These are phyloP conservation scores for Apiotrichum porosum DNA, from an alignment of 1,284 basidiomycete species.

Conservation along the genomic window DNA sequence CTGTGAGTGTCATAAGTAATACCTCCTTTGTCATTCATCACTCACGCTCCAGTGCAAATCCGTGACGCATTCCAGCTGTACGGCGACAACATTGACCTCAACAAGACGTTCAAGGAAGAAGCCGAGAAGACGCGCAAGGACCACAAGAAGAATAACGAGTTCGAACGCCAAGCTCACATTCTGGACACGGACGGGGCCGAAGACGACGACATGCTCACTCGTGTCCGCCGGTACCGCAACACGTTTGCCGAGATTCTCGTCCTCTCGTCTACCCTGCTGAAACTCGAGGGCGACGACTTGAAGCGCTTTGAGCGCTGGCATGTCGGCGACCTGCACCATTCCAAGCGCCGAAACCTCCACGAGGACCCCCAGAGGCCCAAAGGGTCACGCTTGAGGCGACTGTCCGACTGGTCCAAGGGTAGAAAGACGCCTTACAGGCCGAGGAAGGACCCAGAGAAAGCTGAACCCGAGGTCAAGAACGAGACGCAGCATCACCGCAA, in stretches of 20 bases:
- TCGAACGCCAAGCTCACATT: conserved; percentile 1
- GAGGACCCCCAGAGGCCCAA: too few relatives aligned
- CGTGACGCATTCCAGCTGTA: conserved; percentile 30
- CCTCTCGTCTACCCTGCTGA: conserved; percentile 40
- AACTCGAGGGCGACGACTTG: conserved; percentile 42
- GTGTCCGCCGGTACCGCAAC: conserved; percentile 39
- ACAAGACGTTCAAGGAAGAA: not conserved
- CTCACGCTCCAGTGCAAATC: conserved; percentile 27
- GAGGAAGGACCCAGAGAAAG: too few relatives aligned
- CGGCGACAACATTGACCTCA: conserved; percentile 5
- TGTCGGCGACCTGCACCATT: conserved; percentile 5
- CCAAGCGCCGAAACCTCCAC: too few relatives aligned
- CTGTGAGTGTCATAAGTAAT: conserved; percentile 30
- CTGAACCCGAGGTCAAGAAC: too few relatives aligned
- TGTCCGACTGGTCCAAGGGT: not conserved
- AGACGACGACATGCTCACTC: conserved; percentile 26
- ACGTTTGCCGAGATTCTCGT: conserved; percentile 48
- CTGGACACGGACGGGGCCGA: not conserved
- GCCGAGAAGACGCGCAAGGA: not conserved
- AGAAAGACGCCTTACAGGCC: too few relatives aligned
- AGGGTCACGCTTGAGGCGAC: too few relatives aligned
- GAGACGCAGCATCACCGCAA: too few relatives aligned
- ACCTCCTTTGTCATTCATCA: too few relatives aligned
- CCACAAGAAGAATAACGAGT: not conserved
- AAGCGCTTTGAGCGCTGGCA: conserved; percentile 41